Base-by-base conservation (phyloP, 257 asterid species). In the Verbascum thapsus region DNA sequence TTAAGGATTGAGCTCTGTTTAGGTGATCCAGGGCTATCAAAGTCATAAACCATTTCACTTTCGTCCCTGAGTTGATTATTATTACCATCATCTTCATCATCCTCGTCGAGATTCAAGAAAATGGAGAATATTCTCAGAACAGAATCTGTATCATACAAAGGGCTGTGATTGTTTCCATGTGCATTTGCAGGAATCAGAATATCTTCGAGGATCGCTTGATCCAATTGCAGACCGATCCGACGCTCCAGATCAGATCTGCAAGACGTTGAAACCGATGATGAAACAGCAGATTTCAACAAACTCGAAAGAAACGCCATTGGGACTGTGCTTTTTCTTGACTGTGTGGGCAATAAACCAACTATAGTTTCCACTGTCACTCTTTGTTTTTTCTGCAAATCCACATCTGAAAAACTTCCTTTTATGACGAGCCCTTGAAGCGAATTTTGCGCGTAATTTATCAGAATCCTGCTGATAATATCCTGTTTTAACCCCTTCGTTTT, bases 191-290 rank as follows among this genome's bases (percentile, higher is more conserved):
- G 97, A 56, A 92, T 78, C 10, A 92, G 81, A 18, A 92, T 83
- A 59, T 92, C 98, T 59, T 92, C 98, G n/a, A 92, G 83, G 63
- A 86, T 88, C 7, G 98, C 96, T 69, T 89, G 96, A 67, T 92
- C 98, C 17, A 92, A 60, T 61, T 92, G 98, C 40, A 92, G 75
- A 9, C 98, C 91, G 0, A 92, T 89, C 72, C 97, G 69, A 43
- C 96, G 74, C 84, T 92, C 98, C 6, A 92, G 87, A 81, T 92
- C 94, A 11, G 95, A 80, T 58, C 88, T 73, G 73, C 98, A 92
- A 17, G 88, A 82, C 7, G 85, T 73, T n/a, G 95, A 83, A 0
- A 94, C 85, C 1, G 82, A 77, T 10, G 88, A 78, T 10, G 89
- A 75, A 17, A 83, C 75, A 11, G 97, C 83, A 30, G 96, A 80